Evolutionary conservation across 2,329 filamentous ascomycete species (phyloP).

Genomic region (Fonsecaea nubica): DNA sequence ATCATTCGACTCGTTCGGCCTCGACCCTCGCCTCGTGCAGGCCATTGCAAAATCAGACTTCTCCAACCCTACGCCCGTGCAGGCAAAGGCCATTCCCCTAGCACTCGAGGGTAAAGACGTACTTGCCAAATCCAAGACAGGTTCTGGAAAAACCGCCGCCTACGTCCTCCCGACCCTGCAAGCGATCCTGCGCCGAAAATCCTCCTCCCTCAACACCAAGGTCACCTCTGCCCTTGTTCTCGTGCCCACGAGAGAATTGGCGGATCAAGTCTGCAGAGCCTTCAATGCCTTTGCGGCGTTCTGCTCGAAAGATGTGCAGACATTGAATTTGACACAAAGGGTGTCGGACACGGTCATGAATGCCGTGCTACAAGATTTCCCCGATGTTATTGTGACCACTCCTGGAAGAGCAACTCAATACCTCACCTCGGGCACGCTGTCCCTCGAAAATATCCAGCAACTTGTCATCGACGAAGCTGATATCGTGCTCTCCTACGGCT

Average conservation of each 20-base stretch:
- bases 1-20: constrained; percentile 76
- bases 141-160: constrained; percentile 96
- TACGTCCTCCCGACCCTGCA: constrained; percentile 91
- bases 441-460: constrained; percentile 73
- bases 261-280: constrained; percentile 83
- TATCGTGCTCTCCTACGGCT: constrained; percentile 89
- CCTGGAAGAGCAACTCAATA: constrained; percentile 83
- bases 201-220: constrained; percentile 51
- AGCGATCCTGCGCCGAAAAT: constrained; percentile 78
- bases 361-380: constrained; percentile 81
- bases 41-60: constrained; percentile 85
- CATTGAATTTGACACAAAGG: constrained; percentile 87
- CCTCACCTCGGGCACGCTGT: constrained; percentile 73
- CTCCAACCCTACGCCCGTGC: constrained; percentile 84
- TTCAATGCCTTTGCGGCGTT: constrained; percentile 79
- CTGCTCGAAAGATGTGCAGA: constrained; percentile 81
- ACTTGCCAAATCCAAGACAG: constrained; percentile 89
- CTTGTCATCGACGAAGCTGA: constrained; percentile 95
- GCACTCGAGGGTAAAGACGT: constrained; percentile 88
- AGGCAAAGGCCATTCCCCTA: constrained; percentile 84
- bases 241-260: constrained; percentile 92
- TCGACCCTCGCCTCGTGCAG: constrained; percentile 86
- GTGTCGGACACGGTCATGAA: constrained; percentile 87
- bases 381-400: constrained; percentile 90
- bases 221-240: constrained; percentile 69